Base-by-base conservation (phyloP, 1,139 yeast species). In the Lizanozyma gosingica region DNA sequence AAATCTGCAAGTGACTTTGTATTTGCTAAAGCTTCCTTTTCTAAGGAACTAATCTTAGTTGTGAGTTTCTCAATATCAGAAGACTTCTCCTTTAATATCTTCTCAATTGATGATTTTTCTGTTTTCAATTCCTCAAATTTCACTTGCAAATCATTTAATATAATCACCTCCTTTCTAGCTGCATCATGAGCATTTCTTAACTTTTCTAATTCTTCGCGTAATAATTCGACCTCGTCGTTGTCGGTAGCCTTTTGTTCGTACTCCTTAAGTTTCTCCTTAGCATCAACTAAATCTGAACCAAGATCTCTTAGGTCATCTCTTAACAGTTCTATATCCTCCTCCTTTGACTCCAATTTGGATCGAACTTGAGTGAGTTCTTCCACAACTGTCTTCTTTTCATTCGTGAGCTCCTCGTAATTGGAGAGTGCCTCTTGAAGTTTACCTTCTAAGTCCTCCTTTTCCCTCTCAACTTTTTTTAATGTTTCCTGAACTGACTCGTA, bases 241-340 rank as follows among this genome's bases (percentile, higher is more conserved):
- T 39, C 40, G 11, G 35, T 27, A 15, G 18, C 14, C 45, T 42
- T 65, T 51, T 44, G 40, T 2, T 46, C 45, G 35, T 73, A 79
- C 44, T 67, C 29, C 45, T 42, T 65, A 51, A 44, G 40, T 2
- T 46, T 45, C 35, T 73, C 80, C 44, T 67, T 67, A 0, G 79
- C 68, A 1, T 67, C 63, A 0, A 86, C 94, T 18, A 86, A 65
- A 39, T 85, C 94, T 51, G 83, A 76, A 1, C 95, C 95, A 16
- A 87, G 71, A 39, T 76, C 78, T 48, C 73, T 74, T 39, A 87
- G 59, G 83, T 80, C 83, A 43, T 85, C 95, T 47, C 81, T 73
- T 40, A 83, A 67, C 38, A 63, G 65, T 34, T 76, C 81, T 17
- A 78, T 63, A 46, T 80, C 84, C 39, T 78, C 82, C 6, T 49